Conservation (phyloP, 768 basidiomycete species). For the Lactifluus hygrophoroides region DNA sequence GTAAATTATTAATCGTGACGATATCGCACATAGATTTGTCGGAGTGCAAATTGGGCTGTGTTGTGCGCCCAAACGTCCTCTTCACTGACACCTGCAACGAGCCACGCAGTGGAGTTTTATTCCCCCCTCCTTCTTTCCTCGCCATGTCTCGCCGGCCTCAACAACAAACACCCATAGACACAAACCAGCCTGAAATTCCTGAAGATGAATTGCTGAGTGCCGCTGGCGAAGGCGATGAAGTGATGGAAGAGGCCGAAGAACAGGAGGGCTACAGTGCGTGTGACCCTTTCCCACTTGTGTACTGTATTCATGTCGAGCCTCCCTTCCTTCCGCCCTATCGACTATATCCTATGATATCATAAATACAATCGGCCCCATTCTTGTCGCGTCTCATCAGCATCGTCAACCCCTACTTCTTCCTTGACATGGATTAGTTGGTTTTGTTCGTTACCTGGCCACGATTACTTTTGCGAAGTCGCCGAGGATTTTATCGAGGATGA, state of each 20-base stretch:
- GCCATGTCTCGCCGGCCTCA: slow-evolving; percentile 32
- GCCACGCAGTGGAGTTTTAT: neutral
- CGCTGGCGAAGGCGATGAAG: slow-evolving; percentile 58
- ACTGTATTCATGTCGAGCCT: slow-evolving; percentile 5
- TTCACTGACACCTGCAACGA: neutral
- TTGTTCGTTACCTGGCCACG: slow-evolving; percentile 89
- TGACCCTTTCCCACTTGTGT: slow-evolving; percentile 7
- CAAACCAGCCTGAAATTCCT: slow-evolving; percentile 44
- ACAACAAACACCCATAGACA: slow-evolving; percentile 29
- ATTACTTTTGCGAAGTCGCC: slow-evolving; percentile 96
- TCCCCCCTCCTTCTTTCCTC: neutral
- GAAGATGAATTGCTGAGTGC: slow-evolving; percentile 58
- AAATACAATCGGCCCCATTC: neutral
- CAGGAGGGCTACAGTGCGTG: slow-evolving; percentile 74
- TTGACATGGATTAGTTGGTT: slow-evolving; percentile 97
- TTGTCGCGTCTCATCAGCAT: slow-evolving; percentile 40
- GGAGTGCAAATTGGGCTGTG: slow-evolving; percentile 15
- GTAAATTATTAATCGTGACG: neutral
- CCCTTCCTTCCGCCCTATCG: neutral
- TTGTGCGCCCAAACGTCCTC: neutral
- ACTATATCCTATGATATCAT: neutral
- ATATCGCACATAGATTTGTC: slow-evolving; percentile 4
- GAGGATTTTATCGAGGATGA: slow-evolving; percentile 99
- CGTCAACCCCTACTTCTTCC: slow-evolving; percentile 84
- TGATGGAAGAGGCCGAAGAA: slow-evolving; percentile 65